Conservation (phyloP, 768 basidiomycete genomes). For the Paxillus rubicundulus region DNA sequence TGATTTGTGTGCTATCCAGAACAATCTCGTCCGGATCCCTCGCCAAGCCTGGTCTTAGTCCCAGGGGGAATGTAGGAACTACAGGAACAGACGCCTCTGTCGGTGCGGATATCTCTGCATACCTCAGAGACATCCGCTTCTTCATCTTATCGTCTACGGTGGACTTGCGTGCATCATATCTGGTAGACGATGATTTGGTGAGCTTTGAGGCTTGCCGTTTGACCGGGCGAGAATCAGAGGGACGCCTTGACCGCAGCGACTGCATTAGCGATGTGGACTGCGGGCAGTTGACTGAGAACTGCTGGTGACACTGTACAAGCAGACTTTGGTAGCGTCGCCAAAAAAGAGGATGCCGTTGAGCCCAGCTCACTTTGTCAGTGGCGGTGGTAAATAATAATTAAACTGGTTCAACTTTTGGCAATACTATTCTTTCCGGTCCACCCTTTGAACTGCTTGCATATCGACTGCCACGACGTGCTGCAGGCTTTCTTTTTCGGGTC, state of each 20-base stretch:
- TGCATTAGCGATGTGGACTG: slow-evolving; percentile 40
- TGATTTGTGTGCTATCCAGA: slow-evolving; percentile 34
- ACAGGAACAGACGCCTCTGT: slow-evolving; percentile 55
- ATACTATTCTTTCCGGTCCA: not conserved
- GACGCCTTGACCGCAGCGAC: slow-evolving; percentile 52
- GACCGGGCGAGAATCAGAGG: slow-evolving; percentile 40
- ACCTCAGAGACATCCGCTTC: slow-evolving; percentile 94
- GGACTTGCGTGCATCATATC: slow-evolving; percentile 46
- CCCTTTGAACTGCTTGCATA: not conserved
- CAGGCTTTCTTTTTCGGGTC: not conserved
- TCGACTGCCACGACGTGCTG: not conserved
- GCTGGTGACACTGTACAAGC: not conserved
- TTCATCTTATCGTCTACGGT: slow-evolving; percentile 86
- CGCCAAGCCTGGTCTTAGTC: slow-evolving; percentile 34
- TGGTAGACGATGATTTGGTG: slow-evolving; percentile 22
- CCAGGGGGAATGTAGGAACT: slow-evolving; percentile 55
- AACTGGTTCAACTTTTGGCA: not conserved
- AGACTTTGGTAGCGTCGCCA: not conserved
- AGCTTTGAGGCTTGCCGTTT: slow-evolving; percentile 35
- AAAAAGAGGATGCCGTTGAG: not conserved
- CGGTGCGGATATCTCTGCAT: slow-evolving; percentile 80
- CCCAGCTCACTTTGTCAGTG: not conserved
- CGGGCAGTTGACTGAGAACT: slow-evolving; percentile 8
- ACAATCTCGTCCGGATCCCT: slow-evolving; percentile 50
- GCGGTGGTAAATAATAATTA: not conserved